These are phyloP conservation scores for Fusarium illudens DNA, from an alignment of 2,329 filamentous ascomycete species.

Conservation along the genomic window DNA sequence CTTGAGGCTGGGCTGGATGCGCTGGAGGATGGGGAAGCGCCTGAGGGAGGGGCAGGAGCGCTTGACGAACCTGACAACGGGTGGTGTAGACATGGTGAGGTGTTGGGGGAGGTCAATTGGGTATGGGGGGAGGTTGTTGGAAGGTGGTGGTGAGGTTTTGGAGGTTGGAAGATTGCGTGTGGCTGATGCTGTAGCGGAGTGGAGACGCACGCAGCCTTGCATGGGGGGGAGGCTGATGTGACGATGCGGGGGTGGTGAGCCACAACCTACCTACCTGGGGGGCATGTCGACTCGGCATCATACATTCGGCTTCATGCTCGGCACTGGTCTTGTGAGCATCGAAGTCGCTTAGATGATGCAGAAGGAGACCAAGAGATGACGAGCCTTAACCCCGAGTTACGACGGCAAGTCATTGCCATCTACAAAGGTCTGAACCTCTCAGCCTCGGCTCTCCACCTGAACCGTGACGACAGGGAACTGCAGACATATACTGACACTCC, in stretches of 20 bases:
- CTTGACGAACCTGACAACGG: too few species aligned
- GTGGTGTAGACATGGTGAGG: background rate
- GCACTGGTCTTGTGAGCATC: background rate
- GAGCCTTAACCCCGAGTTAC: constrained; percentile 64
- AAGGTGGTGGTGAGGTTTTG: background rate
- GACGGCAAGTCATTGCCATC: constrained; percentile 80
- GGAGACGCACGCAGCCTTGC: constrained; percentile 12
- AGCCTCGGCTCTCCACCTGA: background rate
- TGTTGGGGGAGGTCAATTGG: background rate
- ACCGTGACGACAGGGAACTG: background rate
- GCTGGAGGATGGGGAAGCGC: constrained; percentile 36
- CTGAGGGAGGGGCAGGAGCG: constrained; percentile 19
- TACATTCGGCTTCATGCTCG: constrained; percentile 3
- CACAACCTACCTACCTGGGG: constrained; percentile 27
- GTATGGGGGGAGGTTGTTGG: background rate
- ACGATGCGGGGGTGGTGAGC: constrained; percentile 17
- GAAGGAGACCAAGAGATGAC: constrained; percentile 26
- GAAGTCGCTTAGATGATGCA: background rate
- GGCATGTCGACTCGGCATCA: constrained; percentile 16
- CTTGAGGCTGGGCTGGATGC: constrained; percentile 31
- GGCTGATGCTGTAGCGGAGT: constrained; percentile 26
- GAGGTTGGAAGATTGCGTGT: background rate
- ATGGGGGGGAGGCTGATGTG: constrained; percentile 12
- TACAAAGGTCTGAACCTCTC: constrained; percentile 75
- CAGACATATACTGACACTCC: background rate